Percentiles rank a stretch among this genome's conserved stretches.
Conservation (phyloP, 2,329 filamentous ascomycete species). For the Trichoderma koningiopsis region DNA sequence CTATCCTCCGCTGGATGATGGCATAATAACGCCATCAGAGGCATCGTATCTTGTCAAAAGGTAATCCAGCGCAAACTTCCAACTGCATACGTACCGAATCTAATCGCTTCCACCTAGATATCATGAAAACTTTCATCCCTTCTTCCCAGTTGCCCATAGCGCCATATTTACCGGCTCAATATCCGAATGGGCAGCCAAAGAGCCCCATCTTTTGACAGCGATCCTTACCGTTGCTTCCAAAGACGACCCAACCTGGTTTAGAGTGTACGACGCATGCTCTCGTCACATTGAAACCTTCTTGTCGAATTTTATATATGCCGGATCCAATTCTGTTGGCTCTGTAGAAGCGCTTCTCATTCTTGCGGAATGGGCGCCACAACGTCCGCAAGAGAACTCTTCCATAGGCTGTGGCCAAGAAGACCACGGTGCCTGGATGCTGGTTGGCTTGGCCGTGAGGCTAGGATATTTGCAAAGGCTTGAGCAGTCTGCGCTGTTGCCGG, state of each 20-base stretch:
- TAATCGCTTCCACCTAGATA: neutral
- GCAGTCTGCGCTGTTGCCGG: neutral
- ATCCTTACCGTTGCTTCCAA: neutral
- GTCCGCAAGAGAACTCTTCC: neutral
- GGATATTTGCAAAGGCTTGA: neutral
- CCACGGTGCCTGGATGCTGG: conserved; percentile 5
- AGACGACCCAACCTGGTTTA: conserved; percentile 7
- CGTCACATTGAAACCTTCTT: conserved; percentile 3
- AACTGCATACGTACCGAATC: neutral
- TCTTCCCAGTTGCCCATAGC: conserved; percentile 1
- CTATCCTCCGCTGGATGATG: neutral
- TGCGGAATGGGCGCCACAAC: neutral
- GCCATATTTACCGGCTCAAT: neutral
- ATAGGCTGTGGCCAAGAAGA: conserved; percentile 7
- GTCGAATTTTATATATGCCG: conserved; percentile 3
- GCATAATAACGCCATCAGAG: neutral
- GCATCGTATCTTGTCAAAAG: neutral
- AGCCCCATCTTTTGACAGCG: conserved; percentile 1
- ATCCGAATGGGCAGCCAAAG: conserved; percentile 9
- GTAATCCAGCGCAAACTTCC: neutral
- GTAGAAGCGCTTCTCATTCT: neutral
- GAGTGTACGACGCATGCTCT: conserved; percentile 9
- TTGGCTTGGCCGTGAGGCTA: neutral
- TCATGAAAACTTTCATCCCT: neutral
- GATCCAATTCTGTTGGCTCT: neutral